Evolutionary conservation across 2,329 filamentous ascomycete genomes (phyloP).

Genomic region (Fusarium kyushuense): DNA sequence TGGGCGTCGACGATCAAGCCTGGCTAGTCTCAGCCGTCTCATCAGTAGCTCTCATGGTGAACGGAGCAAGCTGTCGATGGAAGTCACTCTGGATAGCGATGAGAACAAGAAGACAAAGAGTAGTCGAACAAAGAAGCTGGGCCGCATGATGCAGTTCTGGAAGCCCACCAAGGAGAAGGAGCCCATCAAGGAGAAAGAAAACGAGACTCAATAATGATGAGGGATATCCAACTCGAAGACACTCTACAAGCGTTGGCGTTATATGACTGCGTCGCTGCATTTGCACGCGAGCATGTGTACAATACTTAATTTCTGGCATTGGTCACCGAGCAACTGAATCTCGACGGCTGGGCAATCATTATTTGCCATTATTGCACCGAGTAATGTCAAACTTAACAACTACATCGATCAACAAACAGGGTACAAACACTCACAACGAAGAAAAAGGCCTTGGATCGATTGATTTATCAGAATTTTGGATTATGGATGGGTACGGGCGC

Average conservation of each 20-base stretch:
- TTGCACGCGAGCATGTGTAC: slow-evolving; percentile 56
- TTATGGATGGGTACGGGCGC: slow-evolving; percentile 43
- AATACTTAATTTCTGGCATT: slow-evolving; percentile 50
- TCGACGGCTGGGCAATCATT: slow-evolving; percentile 8
- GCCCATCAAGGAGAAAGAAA: slow-evolving; percentile 63
- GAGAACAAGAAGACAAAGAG: slow-evolving; percentile 65
- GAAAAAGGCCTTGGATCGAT: slow-evolving; percentile 21
- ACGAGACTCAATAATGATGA: slow-evolving; percentile 43
- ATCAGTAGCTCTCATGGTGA: slow-evolving; percentile 81
- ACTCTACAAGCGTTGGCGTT: slow-evolving; percentile 30
- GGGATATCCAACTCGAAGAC: slow-evolving; percentile 13
- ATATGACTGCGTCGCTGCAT: slow-evolving; percentile 47
- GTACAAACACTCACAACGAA: slow-evolving; percentile 26
- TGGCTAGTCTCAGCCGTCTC: slow-evolving; percentile 80
- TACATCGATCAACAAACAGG: slow-evolving; percentile 15
- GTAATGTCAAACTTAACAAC: slow-evolving; percentile 11
- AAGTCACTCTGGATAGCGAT: slow-evolving; percentile 70
- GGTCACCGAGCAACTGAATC: slow-evolving; percentile 19
- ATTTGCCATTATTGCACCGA: slow-evolving; percentile 2
- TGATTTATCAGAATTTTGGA: slow-evolving; percentile 36
- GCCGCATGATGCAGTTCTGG: slow-evolving; percentile 84
- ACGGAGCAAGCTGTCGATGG: slow-evolving; percentile 79
- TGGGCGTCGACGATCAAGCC: slow-evolving; percentile 78
- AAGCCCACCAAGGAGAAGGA: slow-evolving; percentile 69
- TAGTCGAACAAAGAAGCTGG: slow-evolving; percentile 77